Percentiles rank a stretch among this genome's conserved stretches.
Evolutionary conservation across 2,329 filamentous ascomycete species (phyloP).

Genomic region (Calonectria fujianensis): DNA sequence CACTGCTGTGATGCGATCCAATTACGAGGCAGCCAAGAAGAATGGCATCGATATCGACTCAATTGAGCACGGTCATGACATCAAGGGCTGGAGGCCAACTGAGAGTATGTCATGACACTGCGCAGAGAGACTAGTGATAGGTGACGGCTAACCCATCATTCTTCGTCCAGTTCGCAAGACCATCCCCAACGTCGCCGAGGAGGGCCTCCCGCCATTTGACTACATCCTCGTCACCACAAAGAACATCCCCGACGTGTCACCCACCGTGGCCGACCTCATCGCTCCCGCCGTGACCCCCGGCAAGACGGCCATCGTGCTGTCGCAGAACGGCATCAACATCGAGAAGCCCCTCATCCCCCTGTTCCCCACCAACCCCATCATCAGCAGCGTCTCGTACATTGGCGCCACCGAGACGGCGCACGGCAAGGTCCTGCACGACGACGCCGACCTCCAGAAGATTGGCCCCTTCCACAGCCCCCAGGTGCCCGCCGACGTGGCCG

Average conservation of each 20-base stretch:
- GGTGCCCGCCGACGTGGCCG: conserved; percentile 49
- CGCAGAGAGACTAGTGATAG: background rate
- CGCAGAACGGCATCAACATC: conserved; percentile 80
- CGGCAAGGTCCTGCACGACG: conserved; percentile 71
- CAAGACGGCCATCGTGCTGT: conserved; percentile 72
- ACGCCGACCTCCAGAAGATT: conserved; percentile 69
- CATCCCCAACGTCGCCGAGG: conserved; percentile 65
- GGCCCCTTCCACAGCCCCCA: conserved; percentile 68
- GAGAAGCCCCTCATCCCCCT: conserved; percentile 70
- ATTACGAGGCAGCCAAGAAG: conserved; percentile 67
- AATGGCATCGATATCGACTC: conserved; percentile 74
- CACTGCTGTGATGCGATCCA: conserved; percentile 74
- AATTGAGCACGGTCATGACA: conserved; percentile 69
- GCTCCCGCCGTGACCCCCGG: conserved; percentile 69
- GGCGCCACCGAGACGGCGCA: conserved; percentile 68
- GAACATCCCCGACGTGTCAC: conserved; percentile 72
- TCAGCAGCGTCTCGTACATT: conserved; percentile 73
- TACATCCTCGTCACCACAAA: conserved; percentile 76
- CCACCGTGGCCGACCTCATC: conserved; percentile 69
- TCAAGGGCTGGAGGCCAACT: conserved; percentile 70
- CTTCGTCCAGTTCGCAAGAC: conserved; percentile 64
- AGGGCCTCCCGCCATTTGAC: conserved; percentile 64
- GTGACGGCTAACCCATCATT: background rate
- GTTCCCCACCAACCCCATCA: conserved; percentile 71
- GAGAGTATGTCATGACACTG: conserved; percentile 55